Evolutionary conservation across 352 stramenopile genomes (phyloP).

Genomic region (Globisporangium rhizosaccharum): DNA sequence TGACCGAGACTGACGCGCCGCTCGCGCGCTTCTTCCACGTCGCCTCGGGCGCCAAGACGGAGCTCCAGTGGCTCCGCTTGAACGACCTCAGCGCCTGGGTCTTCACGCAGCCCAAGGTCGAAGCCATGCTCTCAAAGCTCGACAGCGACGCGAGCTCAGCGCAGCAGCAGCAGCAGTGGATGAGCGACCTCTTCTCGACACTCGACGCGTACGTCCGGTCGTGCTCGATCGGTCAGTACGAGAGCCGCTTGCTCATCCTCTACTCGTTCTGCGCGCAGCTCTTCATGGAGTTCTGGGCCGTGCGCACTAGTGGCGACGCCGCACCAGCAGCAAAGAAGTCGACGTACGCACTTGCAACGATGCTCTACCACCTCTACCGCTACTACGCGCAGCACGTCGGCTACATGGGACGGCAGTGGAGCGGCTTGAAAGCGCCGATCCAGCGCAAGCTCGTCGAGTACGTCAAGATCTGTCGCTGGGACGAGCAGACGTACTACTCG

Average conservation of each 20-base stretch:
- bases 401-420: constrained; percentile 79
- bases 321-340: constrained; percentile 6
- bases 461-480: constrained; percentile 98
- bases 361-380: constrained; percentile 91
- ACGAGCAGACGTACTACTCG: constrained; percentile 99
- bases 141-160: not conserved
- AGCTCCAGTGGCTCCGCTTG: constrained; percentile 61
- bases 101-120: constrained; percentile 25
- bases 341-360: constrained; percentile 69
- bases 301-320: not conserved
- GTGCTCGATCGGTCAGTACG: constrained; percentile 89
- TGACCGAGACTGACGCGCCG: constrained; percentile 6
- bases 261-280: constrained; percentile 85
- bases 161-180: constrained; percentile 55
- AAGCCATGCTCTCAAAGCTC: not conserved
- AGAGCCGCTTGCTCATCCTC: constrained; percentile 85
- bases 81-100: constrained; percentile 61
- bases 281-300: constrained; percentile 69
- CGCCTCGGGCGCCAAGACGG: constrained; percentile 6
- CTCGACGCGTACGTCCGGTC: constrained; percentile 90
- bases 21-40: constrained; percentile 3
- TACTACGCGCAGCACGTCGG: constrained; percentile 94
- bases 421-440: constrained; percentile 89
- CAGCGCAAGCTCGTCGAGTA: constrained; percentile 97
- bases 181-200: constrained; percentile 81